Evolutionary conservation across 2,329 filamentous ascomycete genomes (phyloP), one percentile per base, ranked within the genome.

Genomic region (Arthrinium puccinioides): DNA sequence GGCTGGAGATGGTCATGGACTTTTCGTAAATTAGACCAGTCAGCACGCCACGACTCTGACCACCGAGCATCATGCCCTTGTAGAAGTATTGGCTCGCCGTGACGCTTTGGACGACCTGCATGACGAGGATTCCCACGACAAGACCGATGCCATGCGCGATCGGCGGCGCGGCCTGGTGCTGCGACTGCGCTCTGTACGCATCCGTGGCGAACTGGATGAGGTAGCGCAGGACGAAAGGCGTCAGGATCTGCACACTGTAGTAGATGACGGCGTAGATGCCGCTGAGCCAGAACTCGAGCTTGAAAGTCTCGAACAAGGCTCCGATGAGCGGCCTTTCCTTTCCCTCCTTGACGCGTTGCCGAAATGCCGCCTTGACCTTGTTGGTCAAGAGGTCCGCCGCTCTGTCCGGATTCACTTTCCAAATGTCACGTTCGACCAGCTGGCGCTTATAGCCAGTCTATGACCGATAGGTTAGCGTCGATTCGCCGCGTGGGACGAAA

Each of bases 21-120:
- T 97, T 97, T 56, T 92, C 86, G 53, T 94, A 97, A 40, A 97
- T 87, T 41, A 88, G 64, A 16, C 84, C 78, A 48, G 96, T 94
- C 29, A 97, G 66, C 1, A 87, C 83, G 1, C 82, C 87, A 55
- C 90, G 76, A 8, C 77, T 66, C 63, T 96, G 82, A 1, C 87
- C 92, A 44, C 90, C 92, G 26, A 94, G 78, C 64, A 94, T 81
- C 84, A 95, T 94, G 16, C 90, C 88, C 16, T 82, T 79, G 53
- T 90, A 97, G 53, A 97, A 82, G 63, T 94, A 96, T 54, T 97
- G 90, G 53, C 89, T 94, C 3, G 81, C 87, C 19, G 79, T 78
- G 45, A 94, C 54, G 56, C 84, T 90, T 60, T 94, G 87, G 9
- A 82, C 54, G 15, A 89, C 70, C 58, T 96, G 89, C 87, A 97